Conservation (phyloP, 2,329 filamentous ascomycete genomes). For the Nemania abortiva region DNA sequence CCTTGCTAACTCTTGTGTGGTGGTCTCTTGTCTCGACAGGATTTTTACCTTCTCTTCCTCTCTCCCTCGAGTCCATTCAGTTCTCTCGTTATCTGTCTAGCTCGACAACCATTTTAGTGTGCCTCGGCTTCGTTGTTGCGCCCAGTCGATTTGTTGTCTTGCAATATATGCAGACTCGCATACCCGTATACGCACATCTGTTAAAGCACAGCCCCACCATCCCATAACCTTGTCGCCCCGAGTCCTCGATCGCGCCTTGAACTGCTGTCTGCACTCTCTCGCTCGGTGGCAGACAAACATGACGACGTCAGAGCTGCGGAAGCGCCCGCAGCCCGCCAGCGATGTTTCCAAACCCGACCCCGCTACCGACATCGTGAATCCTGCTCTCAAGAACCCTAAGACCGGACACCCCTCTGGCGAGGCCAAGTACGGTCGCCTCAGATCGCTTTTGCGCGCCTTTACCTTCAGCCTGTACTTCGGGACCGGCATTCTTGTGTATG, state of each 20-base stretch:
- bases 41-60: not conserved
- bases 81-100: not conserved
- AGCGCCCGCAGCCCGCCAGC: conserved; percentile 45
- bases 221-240: not conserved
- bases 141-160: not conserved
- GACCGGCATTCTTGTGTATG: conserved; percentile 63
- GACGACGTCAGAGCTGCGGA: conserved; percentile 55
- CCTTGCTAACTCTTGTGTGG: not conserved
- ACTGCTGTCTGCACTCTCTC: not conserved
- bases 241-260: not conserved
- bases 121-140: not conserved
- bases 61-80: not conserved
- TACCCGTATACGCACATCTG: not conserved
- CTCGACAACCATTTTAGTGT: not conserved
- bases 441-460: conserved; percentile 66
- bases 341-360: conserved; percentile 51
- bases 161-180: not conserved
- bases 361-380: conserved; percentile 37
- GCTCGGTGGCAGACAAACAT: conserved; percentile 38
- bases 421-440: conserved; percentile 62
- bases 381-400: conserved; percentile 43
- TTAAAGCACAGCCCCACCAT: not conserved
- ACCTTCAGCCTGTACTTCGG: conserved; percentile 66
- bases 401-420: conserved; percentile 66
- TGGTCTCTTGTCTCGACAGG: not conserved